Percentiles rank a stretch among this genome's conserved stretches.
Conservation (phyloP, 1,284 basidiomycete species). For the Cryptococcus deneoformans region DNA sequence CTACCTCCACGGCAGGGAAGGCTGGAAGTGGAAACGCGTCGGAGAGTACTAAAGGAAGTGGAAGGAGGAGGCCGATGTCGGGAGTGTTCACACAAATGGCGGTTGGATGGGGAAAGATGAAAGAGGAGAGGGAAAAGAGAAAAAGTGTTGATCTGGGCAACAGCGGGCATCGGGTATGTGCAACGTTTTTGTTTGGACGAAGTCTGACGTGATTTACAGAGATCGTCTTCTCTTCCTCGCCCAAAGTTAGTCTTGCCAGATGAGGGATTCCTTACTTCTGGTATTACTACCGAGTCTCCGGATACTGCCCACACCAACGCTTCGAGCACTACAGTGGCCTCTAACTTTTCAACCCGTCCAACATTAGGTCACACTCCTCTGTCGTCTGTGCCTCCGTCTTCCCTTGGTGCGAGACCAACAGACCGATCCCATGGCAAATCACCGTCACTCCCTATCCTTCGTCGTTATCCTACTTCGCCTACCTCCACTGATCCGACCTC, state of each 20-base stretch:
- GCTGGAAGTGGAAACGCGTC: not conserved
- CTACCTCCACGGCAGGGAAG: slow-evolving; percentile 1
- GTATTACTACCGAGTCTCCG: slow-evolving; percentile 4
- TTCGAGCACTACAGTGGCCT: not conserved
- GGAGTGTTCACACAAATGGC: slow-evolving; percentile 1
- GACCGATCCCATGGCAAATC: slow-evolving; percentile 8
- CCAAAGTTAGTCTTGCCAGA: slow-evolving; percentile 6
- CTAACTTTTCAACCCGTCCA: not conserved
- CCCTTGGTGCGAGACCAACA: not conserved
- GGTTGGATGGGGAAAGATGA: slow-evolving; percentile 23
- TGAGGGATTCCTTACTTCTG: slow-evolving; percentile 4
- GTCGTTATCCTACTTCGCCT: not conserved
- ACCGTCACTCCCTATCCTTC: slow-evolving; percentile 9
- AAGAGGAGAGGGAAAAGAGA: slow-evolving; percentile 5
- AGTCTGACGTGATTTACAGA: not conserved
- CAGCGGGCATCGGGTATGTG: not conserved
- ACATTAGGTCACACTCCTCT: not conserved
- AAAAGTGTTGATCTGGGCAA: not conserved
- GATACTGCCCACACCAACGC: slow-evolving; percentile 2
- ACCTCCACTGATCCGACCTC: not conserved
- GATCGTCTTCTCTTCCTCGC: slow-evolving; percentile 15
- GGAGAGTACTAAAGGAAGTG: not conserved
- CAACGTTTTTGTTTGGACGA: not conserved
- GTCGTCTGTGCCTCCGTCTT: not conserved
- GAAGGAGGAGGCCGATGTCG: not conserved